Conservation (phyloP, 148 eudicot species). For the Fagopyrum tataricum region DNA sequence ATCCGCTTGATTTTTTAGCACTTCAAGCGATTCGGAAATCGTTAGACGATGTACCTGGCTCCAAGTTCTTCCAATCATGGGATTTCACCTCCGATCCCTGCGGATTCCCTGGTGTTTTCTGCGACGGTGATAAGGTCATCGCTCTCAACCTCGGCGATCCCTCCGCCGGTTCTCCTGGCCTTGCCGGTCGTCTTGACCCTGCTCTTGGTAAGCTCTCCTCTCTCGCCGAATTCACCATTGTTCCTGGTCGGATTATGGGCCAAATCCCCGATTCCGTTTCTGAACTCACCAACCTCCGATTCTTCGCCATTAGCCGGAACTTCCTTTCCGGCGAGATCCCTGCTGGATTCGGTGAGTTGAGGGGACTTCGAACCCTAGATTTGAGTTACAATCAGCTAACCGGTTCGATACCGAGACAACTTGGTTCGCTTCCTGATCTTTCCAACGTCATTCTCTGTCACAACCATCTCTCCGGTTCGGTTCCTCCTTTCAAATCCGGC, state of each 20-base stretch:
- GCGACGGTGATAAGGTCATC: conserved; percentile 46
- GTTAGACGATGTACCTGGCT: conserved; percentile 51
- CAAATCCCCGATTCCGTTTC: conserved; percentile 43
- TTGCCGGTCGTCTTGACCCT: conserved; percentile 62
- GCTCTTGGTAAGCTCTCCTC: conserved; percentile 60
- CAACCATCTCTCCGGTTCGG: conserved; percentile 49
- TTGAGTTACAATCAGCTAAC: conserved; percentile 70
- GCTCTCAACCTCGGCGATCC: conserved; percentile 84
- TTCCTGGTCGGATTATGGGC: conserved; percentile 69
- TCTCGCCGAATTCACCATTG: conserved; percentile 58
- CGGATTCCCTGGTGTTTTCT: conserved; percentile 65
- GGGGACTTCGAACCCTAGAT: conserved; percentile 47
- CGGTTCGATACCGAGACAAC: conserved; percentile 49
- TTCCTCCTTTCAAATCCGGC: conserved; percentile 43
- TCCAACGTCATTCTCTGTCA: conserved; percentile 54
- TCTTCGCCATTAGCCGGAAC: conserved; percentile 60
- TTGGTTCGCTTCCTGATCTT: conserved; percentile 44
- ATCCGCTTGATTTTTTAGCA: conserved; percentile 74
- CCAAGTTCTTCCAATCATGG: conserved; percentile 64
- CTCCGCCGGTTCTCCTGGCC: conserved; percentile 67
- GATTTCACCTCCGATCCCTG: conserved; percentile 92
- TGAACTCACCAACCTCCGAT: conserved; percentile 41
- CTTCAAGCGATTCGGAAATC: conserved; percentile 58
- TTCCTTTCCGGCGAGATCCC: conserved; percentile 66
- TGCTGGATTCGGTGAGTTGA: conserved; percentile 33